Base-by-base conservation (phyloP, 1,284 basidiomycete species). In the Microbotryum saponariae region DNA sequence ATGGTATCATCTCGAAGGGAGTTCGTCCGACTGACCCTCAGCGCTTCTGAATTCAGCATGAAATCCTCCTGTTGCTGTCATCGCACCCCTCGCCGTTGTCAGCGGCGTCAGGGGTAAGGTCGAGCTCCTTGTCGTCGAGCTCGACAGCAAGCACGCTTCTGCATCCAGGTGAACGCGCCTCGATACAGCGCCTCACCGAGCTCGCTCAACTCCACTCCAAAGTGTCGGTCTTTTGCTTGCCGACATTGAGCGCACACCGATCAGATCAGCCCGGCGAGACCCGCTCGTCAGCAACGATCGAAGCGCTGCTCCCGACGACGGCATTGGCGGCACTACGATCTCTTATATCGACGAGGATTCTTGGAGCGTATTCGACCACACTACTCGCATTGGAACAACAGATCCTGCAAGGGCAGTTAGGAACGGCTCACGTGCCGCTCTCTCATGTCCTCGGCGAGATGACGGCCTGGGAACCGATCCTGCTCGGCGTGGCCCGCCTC, bases 11-110 rank as follows among this genome's bases (percentile, higher is more conserved):
- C 21, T 25, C 16, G 23, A 37, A 37, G 25, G 3, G 5, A 1
- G 7, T 8, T 8, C 4, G 2, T 54, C n/a, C 9, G n/a, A 25
- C 53, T 46, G 14, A 54, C 1, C 16, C 23, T 16, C 5, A 45
- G 2, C 12, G 4, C 14, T 2, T 29, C 21, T 14, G 7, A 5
- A 18, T 1, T 20, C 27, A 55, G 54, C 54, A 55, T 25, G 54
- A 55, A 46, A 23, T 55, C 12, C 16, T 55, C 16, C 54, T 55
- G 9, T 31, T 55, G 18, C 54, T 55, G 9, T 47, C 45, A 1
- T 27, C 45, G 20, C 54, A 55, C 45, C 54, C 54, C 10, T 55
- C 54, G 27, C 54, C 54, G 2, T 46, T 55, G 16, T 42, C 37
- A 18, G 37, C 37, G 5, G 37, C 37, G 12, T 12, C 37, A 42